These are phyloP conservation scores for Astrothelium macrocarpum DNA, from an alignment of 495 filamentous ascomycete species.

Conservation along the genomic window DNA sequence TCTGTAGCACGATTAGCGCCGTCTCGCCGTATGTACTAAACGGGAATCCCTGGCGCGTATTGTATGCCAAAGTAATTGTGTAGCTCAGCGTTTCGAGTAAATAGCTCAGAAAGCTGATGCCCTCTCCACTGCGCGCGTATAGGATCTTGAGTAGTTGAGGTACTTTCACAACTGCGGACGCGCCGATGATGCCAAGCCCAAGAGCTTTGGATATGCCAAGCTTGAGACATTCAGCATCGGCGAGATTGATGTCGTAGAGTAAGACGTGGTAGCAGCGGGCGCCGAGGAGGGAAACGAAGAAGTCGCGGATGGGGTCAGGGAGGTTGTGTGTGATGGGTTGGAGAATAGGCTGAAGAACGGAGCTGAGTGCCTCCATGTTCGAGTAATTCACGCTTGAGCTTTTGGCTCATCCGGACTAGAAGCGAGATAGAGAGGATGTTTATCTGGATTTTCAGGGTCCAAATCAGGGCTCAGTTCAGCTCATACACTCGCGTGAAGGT, in stretches of 20 bases:
- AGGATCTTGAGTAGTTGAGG: constrained; percentile 91
- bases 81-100: constrained; percentile 79
- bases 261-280: constrained; percentile 73
- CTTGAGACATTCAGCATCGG: constrained; percentile 64
- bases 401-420: too few relatives aligned
- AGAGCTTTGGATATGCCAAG: constrained; percentile 85
- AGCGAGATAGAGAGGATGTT: too few relatives aligned
- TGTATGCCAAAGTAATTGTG: constrained; percentile 82
- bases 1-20: constrained; percentile 80
- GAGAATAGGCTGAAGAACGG: constrained; percentile 54
- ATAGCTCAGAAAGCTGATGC: constrained; percentile 82
- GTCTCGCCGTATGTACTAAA: constrained; percentile 96
- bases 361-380: constrained; percentile 27
- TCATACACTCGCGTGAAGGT: too few relatives aligned
- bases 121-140: constrained; percentile 63
- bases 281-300: constrained; percentile 70
- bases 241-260: constrained; percentile 66
- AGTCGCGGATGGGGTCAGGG: constrained; percentile 64
- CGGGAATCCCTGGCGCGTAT: constrained; percentile 78
- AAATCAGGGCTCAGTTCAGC: too few relatives aligned
- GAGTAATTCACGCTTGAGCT: too few relatives aligned
- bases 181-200: constrained; percentile 82
- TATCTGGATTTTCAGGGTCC: too few relatives aligned
- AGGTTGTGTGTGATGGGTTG: constrained; percentile 72
- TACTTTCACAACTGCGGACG: constrained; percentile 84